Evolutionary conservation across 1,284 basidiomycete species (phyloP).

Genomic region (Melampsora medusae): DNA sequence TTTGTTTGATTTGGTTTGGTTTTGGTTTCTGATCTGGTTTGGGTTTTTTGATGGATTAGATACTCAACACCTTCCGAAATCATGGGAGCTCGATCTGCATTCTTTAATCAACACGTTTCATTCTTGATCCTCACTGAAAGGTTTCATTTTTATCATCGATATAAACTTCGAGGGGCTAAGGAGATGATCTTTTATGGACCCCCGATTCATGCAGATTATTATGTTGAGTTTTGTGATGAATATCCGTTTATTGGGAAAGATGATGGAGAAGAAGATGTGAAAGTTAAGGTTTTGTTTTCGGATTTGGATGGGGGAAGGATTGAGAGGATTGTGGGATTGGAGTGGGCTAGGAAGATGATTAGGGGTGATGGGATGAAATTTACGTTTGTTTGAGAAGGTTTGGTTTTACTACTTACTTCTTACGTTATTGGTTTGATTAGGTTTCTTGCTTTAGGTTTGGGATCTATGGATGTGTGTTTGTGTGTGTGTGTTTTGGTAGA

Average conservation of each 20-base stretch:
- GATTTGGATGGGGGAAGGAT: slow-evolving; percentile 77
- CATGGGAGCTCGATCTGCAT: slow-evolving; percentile 82
- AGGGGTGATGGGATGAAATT: slow-evolving; percentile 52
- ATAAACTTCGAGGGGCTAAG: slow-evolving; percentile 76
- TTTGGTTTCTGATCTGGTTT: neutral
- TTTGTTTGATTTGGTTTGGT: too few relatives aligned
- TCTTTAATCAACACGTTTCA: slow-evolving; percentile 81
- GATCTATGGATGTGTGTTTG: too few relatives aligned
- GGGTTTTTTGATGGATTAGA: slow-evolving; percentile 57
- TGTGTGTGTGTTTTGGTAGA: too few relatives aligned
- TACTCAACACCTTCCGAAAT: slow-evolving; percentile 92
- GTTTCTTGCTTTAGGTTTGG: neutral
- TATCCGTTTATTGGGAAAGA: slow-evolving; percentile 13
- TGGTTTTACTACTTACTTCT: too few relatives aligned
- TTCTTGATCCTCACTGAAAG: slow-evolving; percentile 91
- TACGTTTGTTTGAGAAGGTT: slow-evolving; percentile 50
- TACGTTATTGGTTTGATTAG: too few relatives aligned
- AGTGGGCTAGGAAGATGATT: slow-evolving; percentile 56
- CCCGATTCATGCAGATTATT: slow-evolving; percentile 86
- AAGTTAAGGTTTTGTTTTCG: slow-evolving; percentile 54
- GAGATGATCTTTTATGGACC: slow-evolving; percentile 90
- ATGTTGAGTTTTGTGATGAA: slow-evolving; percentile 70
- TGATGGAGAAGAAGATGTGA: slow-evolving; percentile 63
- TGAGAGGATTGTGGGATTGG: slow-evolving; percentile 69
- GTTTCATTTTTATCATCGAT: slow-evolving; percentile 95